A percentile compares a stretch with the other conserved stretches of the same genome.
These are phyloP conservation scores for Euphrasia arctica DNA, from an alignment of 305 asterid genomes.

Conservation along the genomic window DNA sequence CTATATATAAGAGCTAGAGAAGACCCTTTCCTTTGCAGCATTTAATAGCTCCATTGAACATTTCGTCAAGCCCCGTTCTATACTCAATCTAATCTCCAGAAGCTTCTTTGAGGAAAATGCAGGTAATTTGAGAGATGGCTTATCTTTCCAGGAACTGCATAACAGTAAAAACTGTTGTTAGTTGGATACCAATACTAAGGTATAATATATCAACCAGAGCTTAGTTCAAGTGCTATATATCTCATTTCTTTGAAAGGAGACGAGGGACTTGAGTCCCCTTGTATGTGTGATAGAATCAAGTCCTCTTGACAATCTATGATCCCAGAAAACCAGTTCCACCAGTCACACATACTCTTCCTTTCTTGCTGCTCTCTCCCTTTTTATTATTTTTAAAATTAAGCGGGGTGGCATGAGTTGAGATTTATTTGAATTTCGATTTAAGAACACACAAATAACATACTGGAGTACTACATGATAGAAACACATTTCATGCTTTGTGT, in stretches of 20 bases:
- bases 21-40: conserved; percentile 13
- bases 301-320: conserved; percentile 20
- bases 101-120: conserved; percentile 1
- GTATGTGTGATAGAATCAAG: conserved; percentile 15
- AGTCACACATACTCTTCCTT: conserved; percentile 41
- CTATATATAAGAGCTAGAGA: neutral
- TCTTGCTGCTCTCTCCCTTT: conserved; percentile 21
- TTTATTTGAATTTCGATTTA: no score
- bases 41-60: conserved; percentile 5
- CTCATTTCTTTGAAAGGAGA: no score
- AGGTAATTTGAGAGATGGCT: neutral
- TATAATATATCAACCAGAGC: neutral
- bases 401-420: no score
- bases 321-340: conserved; percentile 13
- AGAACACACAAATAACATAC: no score
- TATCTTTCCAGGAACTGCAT: conserved; percentile 12
- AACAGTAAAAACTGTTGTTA: neutral
- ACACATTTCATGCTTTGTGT: no score
- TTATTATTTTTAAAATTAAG: neutral
- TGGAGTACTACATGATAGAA: no score
- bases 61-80: conserved; percentile 1
- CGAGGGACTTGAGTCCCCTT: no score
- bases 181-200: neutral
- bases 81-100: conserved; percentile 6
- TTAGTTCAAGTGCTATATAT: no score